Evolutionary conservation across 352 stramenopile genomes (phyloP), one percentile per base, ranked within the genome.

Genomic region (Hyaloperonospora brassicae): DNA sequence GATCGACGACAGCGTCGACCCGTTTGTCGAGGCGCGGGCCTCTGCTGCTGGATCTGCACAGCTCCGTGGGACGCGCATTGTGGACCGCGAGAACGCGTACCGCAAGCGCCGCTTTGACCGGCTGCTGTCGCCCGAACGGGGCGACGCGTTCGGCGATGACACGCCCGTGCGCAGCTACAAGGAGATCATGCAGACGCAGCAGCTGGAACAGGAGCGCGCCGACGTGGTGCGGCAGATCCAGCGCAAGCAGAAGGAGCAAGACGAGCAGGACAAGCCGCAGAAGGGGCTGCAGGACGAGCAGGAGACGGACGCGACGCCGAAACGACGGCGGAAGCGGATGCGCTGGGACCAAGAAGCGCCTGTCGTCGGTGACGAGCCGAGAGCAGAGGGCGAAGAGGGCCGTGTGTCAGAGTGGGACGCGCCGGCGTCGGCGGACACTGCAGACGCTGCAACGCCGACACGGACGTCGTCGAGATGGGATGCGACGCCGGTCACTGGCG

Each of bases 21-120:
- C 91, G 23, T 97, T 98, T 62, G 77, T 74, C 2, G 66, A 72
- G n/a, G 73, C 84, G 44, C 72, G 85, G 39, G 81, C 17, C 17
- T 0, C 17, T 17, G 17, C 17, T 17, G 17, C 91, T 49, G 66
- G 70, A 10, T 88, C 89, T n/a, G 94, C 91, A 11, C 94, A 80
- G 14, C 89, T 90, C 2, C 55, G 97, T 7, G 89, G 98, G 35
- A 98, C 92, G 34, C 73, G 86, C 55, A 98, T 98, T 51, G 60
- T 76, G 11, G 91, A 98, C 68, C 75, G 95, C 22, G 95, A 99
- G 69, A 96, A 92, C 50, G 84, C 96, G 38, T 92, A 93, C 66
- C 72, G 78, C 43, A 94, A 93, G 70, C 84, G 85, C 9, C 86
- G 87, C 47, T 85, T 97, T 27, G 88, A 97, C 47, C 84, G 80